phyloP scores from a whole-genome alignment of 345 rosid genomes.

The Laguncularia racemosa region DNA sequence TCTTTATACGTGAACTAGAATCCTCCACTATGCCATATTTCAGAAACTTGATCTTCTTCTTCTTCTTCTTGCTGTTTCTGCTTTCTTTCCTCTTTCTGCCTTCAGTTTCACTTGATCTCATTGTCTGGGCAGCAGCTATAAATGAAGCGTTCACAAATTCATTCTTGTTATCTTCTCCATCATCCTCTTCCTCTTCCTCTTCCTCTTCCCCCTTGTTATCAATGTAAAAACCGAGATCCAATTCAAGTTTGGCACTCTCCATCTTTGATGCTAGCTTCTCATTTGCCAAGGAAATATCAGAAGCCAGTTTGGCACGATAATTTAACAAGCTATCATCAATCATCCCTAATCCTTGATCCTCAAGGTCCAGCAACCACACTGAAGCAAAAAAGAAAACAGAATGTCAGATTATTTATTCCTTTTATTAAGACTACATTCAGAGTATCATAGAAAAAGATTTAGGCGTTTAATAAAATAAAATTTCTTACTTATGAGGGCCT shows the following conservation, averaged over 20 bases:
- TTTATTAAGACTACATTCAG: no score
- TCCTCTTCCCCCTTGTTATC: conserved; percentile 29
- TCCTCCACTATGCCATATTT: conserved; percentile 17
- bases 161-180: conserved; percentile 18
- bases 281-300: conserved; percentile 20
- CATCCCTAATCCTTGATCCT: conserved; percentile 33
- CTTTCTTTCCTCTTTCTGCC: conserved; percentile 23
- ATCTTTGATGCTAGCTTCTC: conserved; percentile 11
- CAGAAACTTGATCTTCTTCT: conserved; percentile 22
- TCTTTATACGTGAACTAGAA: conserved; percentile 15
- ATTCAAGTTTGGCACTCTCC: conserved; percentile 16
- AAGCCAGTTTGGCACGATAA: conserved; percentile 26
- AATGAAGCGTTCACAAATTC: conserved; percentile 29
- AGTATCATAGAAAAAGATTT: no score
- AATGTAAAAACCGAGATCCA: conserved; percentile 25
- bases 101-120: conserved; percentile 15
- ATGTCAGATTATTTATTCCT: no score
- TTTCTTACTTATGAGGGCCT: conserved; percentile 40
- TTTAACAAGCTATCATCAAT: conserved; percentile 30
- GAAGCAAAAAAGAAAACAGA: background rate
- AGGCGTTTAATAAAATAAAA: background rate
- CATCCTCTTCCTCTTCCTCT: conserved; percentile 7
- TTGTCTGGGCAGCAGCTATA: conserved; percentile 34
- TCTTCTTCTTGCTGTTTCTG: conserved; percentile 9
- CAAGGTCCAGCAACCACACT: conserved; percentile 42